phyloP scores from a whole-genome alignment of 1,139 yeast genomes.

The Nakaseomyces bracarensis region DNA sequence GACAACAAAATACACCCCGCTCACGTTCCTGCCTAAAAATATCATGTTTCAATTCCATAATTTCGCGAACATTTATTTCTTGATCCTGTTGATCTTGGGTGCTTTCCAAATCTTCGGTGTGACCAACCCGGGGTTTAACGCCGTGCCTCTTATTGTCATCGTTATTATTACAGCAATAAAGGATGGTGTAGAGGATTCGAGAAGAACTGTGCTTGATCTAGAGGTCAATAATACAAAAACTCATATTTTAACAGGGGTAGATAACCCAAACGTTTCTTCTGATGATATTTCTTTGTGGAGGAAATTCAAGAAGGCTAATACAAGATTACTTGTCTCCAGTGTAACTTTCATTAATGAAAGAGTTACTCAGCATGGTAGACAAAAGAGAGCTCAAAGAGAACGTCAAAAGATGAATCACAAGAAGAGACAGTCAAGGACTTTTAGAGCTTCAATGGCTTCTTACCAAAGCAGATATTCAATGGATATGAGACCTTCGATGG shows the following conservation, averaged over 20 bases:
- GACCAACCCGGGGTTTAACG: constrained; percentile 76
- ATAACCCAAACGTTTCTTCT: constrained; percentile 64
- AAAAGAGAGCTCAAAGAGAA: constrained; percentile 22
- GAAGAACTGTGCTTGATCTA: constrained; percentile 69
- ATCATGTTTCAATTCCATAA: constrained; percentile 71
- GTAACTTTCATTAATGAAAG: constrained; percentile 30
- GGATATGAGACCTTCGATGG: constrained; percentile 22
- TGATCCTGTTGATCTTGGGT: constrained; percentile 72
- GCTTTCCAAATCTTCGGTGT: constrained; percentile 90
- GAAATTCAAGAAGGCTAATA: constrained; percentile 46
- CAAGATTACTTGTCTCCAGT: constrained; percentile 30
- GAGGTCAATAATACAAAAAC: constrained; percentile 85
- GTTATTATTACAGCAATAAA: constrained; percentile 83
- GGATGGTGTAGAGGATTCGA: constrained; percentile 91
- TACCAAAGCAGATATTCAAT: constrained; percentile 7
- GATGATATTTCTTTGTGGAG: constrained; percentile 53
- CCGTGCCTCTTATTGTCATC: constrained; percentile 91
- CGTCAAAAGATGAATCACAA: constrained; percentile 11
- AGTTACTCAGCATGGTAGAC: constrained; percentile 36
- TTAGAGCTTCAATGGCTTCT: constrained; percentile 23
- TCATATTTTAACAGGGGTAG: constrained; percentile 61
- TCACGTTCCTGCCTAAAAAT: constrained; percentile 83
- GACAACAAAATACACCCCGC: constrained; percentile 91
- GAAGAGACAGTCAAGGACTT: constrained; percentile 14
- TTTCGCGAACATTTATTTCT: constrained; percentile 83